phyloP scores from a whole-genome alignment of 2,329 filamentous ascomycete genomes.

The Parascedosporium putredinis region DNA sequence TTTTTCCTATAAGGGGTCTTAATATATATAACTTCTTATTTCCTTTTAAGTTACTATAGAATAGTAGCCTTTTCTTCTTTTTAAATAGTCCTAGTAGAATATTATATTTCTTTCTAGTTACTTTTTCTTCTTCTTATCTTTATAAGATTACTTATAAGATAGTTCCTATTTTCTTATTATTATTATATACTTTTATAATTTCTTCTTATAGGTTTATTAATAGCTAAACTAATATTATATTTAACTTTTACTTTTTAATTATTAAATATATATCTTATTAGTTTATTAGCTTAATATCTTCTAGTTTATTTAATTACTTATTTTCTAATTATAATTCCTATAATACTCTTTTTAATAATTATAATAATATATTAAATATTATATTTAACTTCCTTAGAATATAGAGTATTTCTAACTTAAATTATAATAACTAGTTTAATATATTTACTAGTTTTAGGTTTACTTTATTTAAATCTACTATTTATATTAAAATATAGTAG shows the following conservation, averaged over 20 bases:
- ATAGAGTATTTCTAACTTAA: background rate
- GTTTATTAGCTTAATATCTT: background rate
- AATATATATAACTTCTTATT: background rate
- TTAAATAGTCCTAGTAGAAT: background rate
- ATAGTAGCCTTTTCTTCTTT: background rate
- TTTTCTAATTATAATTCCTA: background rate
- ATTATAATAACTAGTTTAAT: background rate
- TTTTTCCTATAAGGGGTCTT: background rate
- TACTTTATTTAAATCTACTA: background rate
- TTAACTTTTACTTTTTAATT: background rate
- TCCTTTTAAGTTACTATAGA: background rate
- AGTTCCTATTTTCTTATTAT: background rate
- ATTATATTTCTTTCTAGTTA: background rate
- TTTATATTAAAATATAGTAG: background rate
- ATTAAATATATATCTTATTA: background rate
- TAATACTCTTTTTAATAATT: background rate
- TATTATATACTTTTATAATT: background rate
- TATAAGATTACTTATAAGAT: background rate
- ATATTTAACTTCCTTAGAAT: background rate
- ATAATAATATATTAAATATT: background rate
- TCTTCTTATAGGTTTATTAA: background rate
- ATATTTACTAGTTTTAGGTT: background rate
- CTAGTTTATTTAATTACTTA: background rate
- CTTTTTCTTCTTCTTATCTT: background rate
- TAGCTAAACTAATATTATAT: background rate